Conservation (phyloP, 345 rosid genomes). For the Fremontodendron californicum region DNA sequence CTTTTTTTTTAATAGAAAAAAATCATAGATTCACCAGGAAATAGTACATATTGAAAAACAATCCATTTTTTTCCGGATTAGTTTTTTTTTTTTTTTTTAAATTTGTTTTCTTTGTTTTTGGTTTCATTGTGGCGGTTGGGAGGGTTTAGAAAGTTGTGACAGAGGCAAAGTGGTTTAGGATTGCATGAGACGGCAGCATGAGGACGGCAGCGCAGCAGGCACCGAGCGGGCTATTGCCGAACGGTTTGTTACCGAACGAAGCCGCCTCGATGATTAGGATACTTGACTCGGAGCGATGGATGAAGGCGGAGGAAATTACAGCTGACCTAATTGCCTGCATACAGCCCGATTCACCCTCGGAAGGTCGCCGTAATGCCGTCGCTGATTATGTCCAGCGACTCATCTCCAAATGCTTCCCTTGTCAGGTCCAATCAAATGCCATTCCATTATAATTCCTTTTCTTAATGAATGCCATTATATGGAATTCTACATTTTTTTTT, state of each 20-base stretch:
- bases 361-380: constrained; percentile 79
- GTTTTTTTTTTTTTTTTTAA: background rate
- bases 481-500: background rate
- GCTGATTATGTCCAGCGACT: constrained; percentile 78
- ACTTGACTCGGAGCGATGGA: constrained; percentile 71
- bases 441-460: background rate
- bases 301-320: constrained; percentile 75
- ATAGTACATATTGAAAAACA: background rate
- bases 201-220: constrained; percentile 48
- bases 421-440: constrained; percentile 36
- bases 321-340: constrained; percentile 79
- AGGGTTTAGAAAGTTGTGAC: background rate
- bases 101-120: background rate
- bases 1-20: background rate
- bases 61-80: background rate
- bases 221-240: constrained; percentile 54
- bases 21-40: background rate
- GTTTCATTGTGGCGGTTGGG: background rate
- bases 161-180: constrained; percentile 17
- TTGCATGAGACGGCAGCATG: constrained; percentile 90
- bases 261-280: constrained; percentile 55
- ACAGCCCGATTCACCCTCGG: constrained; percentile 77
- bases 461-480: background rate
- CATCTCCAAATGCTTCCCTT: constrained; percentile 73
- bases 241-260: constrained; percentile 75